Evolutionary conservation across 257 asterid species (phyloP), one percentile per base, ranked within the genome.

Genomic region (Apocynum venetum): DNA sequence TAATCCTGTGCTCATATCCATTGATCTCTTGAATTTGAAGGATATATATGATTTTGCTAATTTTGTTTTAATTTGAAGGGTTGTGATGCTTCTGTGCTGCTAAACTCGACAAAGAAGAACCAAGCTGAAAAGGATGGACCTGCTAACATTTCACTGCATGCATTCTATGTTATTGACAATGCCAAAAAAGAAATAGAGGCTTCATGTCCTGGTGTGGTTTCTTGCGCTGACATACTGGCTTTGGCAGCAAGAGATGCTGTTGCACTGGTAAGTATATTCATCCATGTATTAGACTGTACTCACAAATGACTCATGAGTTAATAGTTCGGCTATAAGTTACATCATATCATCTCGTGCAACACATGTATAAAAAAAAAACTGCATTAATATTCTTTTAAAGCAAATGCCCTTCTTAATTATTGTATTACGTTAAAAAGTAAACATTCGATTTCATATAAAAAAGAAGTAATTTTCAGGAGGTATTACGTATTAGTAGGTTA

Each of bases 201-300:
- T 10, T 65, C 65, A 61, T 93, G 98, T 61, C 97, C 98, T 46
- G 95, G 97, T 20, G 89, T 93, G 13, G 94, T 93, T 44, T 93
- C 98, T 68, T 93, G 97, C 81, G 97, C 97, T 71, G 98, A 91
- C 84, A 87, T 90, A 48, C 76, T 93, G 60, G 96, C 97, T 75
- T 80, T 91, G 67, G 98, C 96, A 67, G 96, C 97, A 2, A 87
- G 96, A 48, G 97, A 93, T 82, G 93, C 86, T 6, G 97, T 91
- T 78, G 83, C 87, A 55, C 91, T 90, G n/a, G 98, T 93, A 82
- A 87, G 95, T 83, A 38, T 12, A 8, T 12, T 10, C 11, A 11
- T 25, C 31, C 31, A 25, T 25, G 31, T 25, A 25, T 25, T 25
- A 25, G 31, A 25, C 31, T 25, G 31, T 25, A 25, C 31, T 25